Conservation (phyloP, 2,329 filamentous ascomycete species). For the Alternaria atra region DNA sequence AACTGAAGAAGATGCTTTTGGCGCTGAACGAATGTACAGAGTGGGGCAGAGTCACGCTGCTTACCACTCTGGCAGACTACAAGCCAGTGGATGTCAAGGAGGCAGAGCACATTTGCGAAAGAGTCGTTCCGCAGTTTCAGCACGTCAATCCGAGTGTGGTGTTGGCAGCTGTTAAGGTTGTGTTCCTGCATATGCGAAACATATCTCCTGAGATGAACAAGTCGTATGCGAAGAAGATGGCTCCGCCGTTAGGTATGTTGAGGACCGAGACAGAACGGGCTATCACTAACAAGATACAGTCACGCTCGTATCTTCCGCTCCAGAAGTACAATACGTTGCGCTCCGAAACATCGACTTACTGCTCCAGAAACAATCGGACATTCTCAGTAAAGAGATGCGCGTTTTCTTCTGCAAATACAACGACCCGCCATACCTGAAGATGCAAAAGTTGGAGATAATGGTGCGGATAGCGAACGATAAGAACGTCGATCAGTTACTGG, state of each 20-base stretch:
- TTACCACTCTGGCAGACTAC: slow-evolving; percentile 90
- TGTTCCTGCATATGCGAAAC: slow-evolving; percentile 94
- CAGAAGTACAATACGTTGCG: slow-evolving; percentile 98
- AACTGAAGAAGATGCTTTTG: slow-evolving; percentile 94
- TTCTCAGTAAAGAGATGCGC: slow-evolving; percentile 94
- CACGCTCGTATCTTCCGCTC: slow-evolving; percentile 91
- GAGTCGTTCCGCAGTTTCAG: slow-evolving; percentile 95
- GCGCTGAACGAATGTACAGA: slow-evolving; percentile 98
- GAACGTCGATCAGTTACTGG: slow-evolving; percentile 93
- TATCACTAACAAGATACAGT: slow-evolving; percentile 64
- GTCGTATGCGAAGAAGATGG: slow-evolving; percentile 98
- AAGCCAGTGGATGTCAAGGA: slow-evolving; percentile 88
- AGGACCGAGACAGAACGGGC: neutral
- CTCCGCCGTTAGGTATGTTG: slow-evolving; percentile 81
- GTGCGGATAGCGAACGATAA: slow-evolving; percentile 97
- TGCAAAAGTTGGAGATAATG: slow-evolving; percentile 99
- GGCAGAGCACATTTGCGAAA: slow-evolving; percentile 96
- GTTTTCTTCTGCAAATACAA: slow-evolving; percentile 99
- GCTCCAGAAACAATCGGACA: slow-evolving; percentile 94
- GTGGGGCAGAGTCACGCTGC: slow-evolving; percentile 94
- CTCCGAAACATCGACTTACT: slow-evolving; percentile 95
- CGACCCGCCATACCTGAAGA: slow-evolving; percentile 95
- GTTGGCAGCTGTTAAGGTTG: slow-evolving; percentile 94
- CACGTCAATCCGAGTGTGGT: slow-evolving; percentile 98
- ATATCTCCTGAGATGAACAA: slow-evolving; percentile 80